These are phyloP conservation scores for Diatrype stigma DNA, from an alignment of 2,329 filamentous ascomycete genomes.

Conservation along the genomic window DNA sequence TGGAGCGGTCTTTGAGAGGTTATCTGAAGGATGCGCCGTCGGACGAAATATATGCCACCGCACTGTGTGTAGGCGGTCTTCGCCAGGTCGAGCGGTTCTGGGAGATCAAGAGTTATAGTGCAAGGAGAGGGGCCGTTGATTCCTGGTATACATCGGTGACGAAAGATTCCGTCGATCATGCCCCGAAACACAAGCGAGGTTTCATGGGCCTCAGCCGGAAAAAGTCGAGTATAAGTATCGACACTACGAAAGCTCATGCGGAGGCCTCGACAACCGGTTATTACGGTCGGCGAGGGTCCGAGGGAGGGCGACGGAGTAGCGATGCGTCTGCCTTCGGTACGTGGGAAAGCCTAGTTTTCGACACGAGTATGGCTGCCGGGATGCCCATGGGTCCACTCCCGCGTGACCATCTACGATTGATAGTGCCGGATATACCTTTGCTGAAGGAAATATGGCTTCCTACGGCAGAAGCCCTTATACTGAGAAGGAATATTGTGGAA, in stretches of 20 bases:
- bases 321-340: slow-evolving; percentile 20
- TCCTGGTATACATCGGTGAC: slow-evolving; percentile 52
- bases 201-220: slow-evolving; percentile 54
- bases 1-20: slow-evolving; percentile 59
- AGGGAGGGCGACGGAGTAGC: slow-evolving; percentile 22
- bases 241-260: slow-evolving; percentile 17
- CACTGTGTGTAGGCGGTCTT: slow-evolving; percentile 57
- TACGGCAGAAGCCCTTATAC: slow-evolving; percentile 58
- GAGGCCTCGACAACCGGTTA: slow-evolving; percentile 11
- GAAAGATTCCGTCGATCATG: slow-evolving; percentile 38
- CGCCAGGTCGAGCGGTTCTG: slow-evolving; percentile 61
- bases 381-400: slow-evolving; percentile 57
- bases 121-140: slow-evolving; percentile 55
- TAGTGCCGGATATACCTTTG: slow-evolving; percentile 53
- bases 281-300: slow-evolving; percentile 25
- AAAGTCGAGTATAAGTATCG: slow-evolving; percentile 43
- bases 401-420: slow-evolving; percentile 43
- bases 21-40: slow-evolving; percentile 60
- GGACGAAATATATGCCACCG: slow-evolving; percentile 59
- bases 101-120: slow-evolving; percentile 64
- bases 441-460: slow-evolving; percentile 59
- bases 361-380: slow-evolving; percentile 56
- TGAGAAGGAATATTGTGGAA: slow-evolving; percentile 55
- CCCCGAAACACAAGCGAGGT: slow-evolving; percentile 47
- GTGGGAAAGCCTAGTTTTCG: slow-evolving; percentile 46